Evolutionary conservation across 306 rosid species (phyloP).

Genomic region (Senna siamea): DNA sequence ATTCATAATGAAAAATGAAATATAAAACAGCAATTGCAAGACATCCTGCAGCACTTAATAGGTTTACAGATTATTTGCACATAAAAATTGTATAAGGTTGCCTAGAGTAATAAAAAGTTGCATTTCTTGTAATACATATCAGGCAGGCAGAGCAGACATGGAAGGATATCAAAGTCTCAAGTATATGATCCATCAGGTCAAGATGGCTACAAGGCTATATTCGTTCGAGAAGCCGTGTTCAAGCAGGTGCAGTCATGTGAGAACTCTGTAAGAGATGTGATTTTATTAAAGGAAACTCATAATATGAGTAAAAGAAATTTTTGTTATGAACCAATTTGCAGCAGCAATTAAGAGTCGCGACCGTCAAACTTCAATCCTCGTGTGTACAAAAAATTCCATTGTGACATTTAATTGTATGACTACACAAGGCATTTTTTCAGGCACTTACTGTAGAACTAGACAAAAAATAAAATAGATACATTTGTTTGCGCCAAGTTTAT

Average conservation of each 20-base stretch:
- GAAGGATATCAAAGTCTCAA: slow-evolving; percentile 8
- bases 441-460: slow-evolving; percentile 8
- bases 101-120: slow-evolving; percentile 18
- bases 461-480: not conserved
- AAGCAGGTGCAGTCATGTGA: slow-evolving; percentile 10
- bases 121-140: slow-evolving; percentile 28
- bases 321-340: not conserved
- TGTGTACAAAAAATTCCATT: slow-evolving; percentile 1
- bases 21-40: not conserved
- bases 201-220: slow-evolving; percentile 16
- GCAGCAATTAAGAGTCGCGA: slow-evolving; percentile 11
- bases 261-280: not conserved
- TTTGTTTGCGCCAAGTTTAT: not conserved
- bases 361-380: slow-evolving; percentile 17
- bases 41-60: not conserved
- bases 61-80: not conserved
- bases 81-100: not conserved
- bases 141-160: slow-evolving; percentile 24
- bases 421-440: slow-evolving; percentile 3
- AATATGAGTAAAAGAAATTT: slow-evolving; percentile 8
- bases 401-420: not conserved
- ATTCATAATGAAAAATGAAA: slow-evolving; percentile 3
- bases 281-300: slow-evolving; percentile 15
- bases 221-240: slow-evolving; percentile 9
- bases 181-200: slow-evolving; percentile 18